Base-by-base conservation (phyloP, 768 basidiomycete genomes). In the Rhizopogon sp. region DNA sequence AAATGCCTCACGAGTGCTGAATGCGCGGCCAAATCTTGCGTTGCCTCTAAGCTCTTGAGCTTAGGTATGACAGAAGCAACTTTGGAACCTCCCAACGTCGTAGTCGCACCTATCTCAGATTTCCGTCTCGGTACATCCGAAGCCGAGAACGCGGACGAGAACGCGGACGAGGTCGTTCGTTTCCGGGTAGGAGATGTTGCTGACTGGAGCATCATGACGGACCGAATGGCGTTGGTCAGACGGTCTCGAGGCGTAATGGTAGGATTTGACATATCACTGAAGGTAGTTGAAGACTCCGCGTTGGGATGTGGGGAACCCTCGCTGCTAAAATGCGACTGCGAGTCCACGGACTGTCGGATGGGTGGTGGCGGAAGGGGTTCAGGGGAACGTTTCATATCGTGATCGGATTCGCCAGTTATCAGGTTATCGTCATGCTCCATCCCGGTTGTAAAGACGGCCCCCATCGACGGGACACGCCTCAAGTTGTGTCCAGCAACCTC, bases 1-100 rank as follows among this genome's bases (percentile, higher is more conserved):
- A 90, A 65, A 66, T 88, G 84, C 52, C 83, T 68, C 16, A 90
- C 87, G 29, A 88, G 77, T 6, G 84, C 87, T 51, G 75, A 71
- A 66, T 90, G 88, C 5, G 82, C 82, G 9, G 78, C 77, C 20
- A 87, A 66, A 57, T 83, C 84, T 62, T 88, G 80, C 0, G 80
- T 82, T 8, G 78, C 66, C 52, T 78, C 74, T 59, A 89, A 63
- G 43, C 71, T 73, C 55, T 73, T 75, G 53, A 90, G 68, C 58
- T 78, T 82, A 14, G 83, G 81, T n/a, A 77, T 71, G 43, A 88
- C 67, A 6, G 68, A 67, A 22, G 80, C 73, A 5, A 87, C 70
- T n/a, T 85, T 77, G 16, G 85, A 82, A 17, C 74, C 72, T 40
- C 76, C 65, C 16, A 77, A 64, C 7, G 70, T 70, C 39, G 71